Conservation (phyloP, 768 basidiomycete genomes). For the Xerocomus potaroensis region DNA sequence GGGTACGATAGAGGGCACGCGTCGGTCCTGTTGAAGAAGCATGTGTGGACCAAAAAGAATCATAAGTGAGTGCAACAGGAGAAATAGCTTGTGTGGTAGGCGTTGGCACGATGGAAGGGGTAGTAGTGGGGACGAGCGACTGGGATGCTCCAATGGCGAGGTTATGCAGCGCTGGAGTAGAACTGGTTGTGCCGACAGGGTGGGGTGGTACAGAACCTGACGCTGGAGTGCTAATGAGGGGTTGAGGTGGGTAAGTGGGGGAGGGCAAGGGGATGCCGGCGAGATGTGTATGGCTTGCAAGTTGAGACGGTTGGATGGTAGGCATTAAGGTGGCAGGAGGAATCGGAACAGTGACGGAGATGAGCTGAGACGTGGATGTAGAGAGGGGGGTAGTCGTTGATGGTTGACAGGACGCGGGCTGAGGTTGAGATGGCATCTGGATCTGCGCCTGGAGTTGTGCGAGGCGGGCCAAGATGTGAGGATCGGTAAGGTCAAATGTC, state of each 20-base stretch:
- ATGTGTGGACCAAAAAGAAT: constrained; percentile 61
- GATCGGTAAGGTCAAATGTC: constrained; percentile 22
- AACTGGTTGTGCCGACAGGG: neutral
- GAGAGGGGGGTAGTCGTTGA: neutral
- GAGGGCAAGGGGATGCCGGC: neutral
- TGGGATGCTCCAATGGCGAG: neutral
- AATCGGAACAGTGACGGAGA: neutral
- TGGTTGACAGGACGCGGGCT: neutral
- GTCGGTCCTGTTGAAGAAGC: constrained; percentile 28
- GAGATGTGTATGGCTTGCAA: constrained; percentile 12
- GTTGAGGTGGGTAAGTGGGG: neutral
- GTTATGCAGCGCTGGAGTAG: neutral
- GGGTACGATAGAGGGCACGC: constrained; percentile 28
- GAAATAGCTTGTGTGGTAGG: constrained; percentile 6
- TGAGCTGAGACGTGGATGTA: neutral
- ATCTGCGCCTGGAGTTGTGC: constrained; percentile 23
- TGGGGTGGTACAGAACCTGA: neutral
- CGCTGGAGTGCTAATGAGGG: neutral
- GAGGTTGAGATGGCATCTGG: constrained; percentile 7
- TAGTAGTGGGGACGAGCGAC: neutral
- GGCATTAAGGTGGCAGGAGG: neutral
- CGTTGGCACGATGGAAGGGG: constrained; percentile 5
- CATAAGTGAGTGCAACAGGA: constrained; percentile 47
- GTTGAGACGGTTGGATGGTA: neutral
- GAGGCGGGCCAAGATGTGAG: constrained; percentile 19